Percentiles rank a stretch among this genome's conserved stretches.
These are phyloP conservation scores for Microbotryomycetes sp. DNA, from an alignment of 1,284 basidiomycete species.

Conservation along the genomic window DNA sequence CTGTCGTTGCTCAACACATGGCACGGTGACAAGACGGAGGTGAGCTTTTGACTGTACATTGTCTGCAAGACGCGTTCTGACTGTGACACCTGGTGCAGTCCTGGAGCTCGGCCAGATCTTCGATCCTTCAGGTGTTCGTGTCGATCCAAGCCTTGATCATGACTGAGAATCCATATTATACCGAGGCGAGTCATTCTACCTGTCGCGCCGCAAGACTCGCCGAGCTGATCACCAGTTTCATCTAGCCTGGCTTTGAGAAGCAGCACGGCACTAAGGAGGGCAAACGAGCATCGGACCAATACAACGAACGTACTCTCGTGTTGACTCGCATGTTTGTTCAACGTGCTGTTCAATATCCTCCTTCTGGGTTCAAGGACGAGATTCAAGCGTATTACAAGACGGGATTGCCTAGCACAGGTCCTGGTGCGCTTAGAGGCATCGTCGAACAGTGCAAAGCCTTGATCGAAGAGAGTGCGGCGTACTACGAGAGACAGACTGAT, in stretches of 20 bases:
- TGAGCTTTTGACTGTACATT: conserved; percentile 29
- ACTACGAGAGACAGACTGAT: conserved; percentile 39
- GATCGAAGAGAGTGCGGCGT: conserved; percentile 58
- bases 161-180: conserved; percentile 71
- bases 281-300: conserved; percentile 63
- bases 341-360: conserved; percentile 70
- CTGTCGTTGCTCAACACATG: conserved; percentile 86
- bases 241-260: conserved; percentile 73
- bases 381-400: conserved; percentile 68
- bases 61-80: conserved; percentile 52
- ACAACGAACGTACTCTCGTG: conserved; percentile 88
- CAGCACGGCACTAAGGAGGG: conserved; percentile 81
- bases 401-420: conserved; percentile 33
- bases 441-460: conserved; percentile 58
- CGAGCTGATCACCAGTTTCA: neutral
- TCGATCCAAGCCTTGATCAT: conserved; percentile 90
- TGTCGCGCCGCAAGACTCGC: neutral
- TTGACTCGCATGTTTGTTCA: conserved; percentile 81
- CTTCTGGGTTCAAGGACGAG: conserved; percentile 64
- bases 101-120: conserved; percentile 60
- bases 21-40: conserved; percentile 78
- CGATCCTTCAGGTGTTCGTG: conserved; percentile 82
- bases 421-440: conserved; percentile 61
- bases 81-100: conserved; percentile 17
- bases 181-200: conserved; percentile 41